phyloP scores from a whole-genome alignment of 148 eudicot species.

The Cornus controversa region DNA sequence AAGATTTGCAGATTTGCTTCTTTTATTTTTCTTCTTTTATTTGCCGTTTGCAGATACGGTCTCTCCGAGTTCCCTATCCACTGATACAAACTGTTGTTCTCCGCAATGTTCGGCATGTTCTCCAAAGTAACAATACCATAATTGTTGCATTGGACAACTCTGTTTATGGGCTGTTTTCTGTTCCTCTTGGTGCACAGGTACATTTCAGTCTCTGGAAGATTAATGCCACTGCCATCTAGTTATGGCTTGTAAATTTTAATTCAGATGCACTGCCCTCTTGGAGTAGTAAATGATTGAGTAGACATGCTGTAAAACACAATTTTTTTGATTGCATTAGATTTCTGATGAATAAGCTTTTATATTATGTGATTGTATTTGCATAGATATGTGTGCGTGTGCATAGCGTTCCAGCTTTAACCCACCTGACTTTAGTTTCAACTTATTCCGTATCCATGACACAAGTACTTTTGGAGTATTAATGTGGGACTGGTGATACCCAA shows the following conservation, averaged over 20 bases:
- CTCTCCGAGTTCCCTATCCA: conserved; percentile 89
- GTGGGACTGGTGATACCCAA: neutral
- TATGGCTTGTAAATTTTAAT: neutral
- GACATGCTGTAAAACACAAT: neutral
- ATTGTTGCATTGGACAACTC: conserved; percentile 78
- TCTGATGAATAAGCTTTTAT: neutral
- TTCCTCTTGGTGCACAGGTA: conserved; percentile 99
- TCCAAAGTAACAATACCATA: conserved; percentile 50
- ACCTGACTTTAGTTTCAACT: neutral
- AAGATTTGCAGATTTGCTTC: conserved; percentile 8
- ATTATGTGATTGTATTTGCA: neutral
- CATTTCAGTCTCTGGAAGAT: conserved; percentile 7
- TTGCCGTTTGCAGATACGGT: conserved; percentile 77
- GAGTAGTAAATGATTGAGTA: neutral
- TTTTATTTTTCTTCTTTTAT: neutral
- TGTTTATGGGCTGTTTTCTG: conserved; percentile 84
- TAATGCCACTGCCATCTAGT: neutral
- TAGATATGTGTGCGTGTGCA: neutral
- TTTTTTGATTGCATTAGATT: neutral
- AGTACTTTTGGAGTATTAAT: too few species aligned
- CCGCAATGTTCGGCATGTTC: conserved; percentile 72
- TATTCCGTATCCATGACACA: too few species aligned
- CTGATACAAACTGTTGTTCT: conserved; percentile 91
- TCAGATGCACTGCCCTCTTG: neutral
- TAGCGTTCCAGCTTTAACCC: neutral